Evolutionary conservation across 73 alveolate genomes (phyloP).

Genomic region (Uronychia binucleata): DNA sequence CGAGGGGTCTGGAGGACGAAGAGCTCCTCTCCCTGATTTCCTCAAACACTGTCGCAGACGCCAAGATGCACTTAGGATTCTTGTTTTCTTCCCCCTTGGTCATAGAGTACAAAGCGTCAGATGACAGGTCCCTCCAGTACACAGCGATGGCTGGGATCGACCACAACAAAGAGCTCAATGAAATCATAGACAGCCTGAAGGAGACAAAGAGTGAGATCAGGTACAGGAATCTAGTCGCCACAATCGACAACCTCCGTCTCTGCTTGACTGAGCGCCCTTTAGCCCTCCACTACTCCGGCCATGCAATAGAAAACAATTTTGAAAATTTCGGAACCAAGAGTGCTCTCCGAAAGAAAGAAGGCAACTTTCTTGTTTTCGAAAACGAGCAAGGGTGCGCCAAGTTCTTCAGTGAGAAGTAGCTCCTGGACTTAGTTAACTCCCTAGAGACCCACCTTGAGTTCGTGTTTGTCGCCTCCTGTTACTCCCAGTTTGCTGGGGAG

Average conservation of each 20-base stretch:
- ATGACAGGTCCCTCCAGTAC: not conserved
- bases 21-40: not conserved
- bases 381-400: conserved; percentile 62
- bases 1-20: not conserved
- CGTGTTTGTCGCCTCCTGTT: conserved; percentile 68
- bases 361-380: conserved; percentile 52
- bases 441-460: conserved; percentile 40
- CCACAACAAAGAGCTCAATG: conserved; percentile 50
- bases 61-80: conserved; percentile 19
- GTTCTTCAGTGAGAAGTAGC: conserved; percentile 42
- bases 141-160: conserved; percentile 16
- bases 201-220: conserved; percentile 26
- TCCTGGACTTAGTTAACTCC: conserved; percentile 36
- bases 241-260: conserved; percentile 36
- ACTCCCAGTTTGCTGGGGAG: conserved; percentile 67
- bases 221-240: conserved; percentile 55
- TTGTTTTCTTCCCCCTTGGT: conserved; percentile 26
- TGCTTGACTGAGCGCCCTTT: conserved; percentile 57
- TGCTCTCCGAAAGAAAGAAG: not conserved
- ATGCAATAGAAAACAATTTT: conserved; percentile 56
- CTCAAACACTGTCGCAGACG: conserved; percentile 1
- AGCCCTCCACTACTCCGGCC: conserved; percentile 71
- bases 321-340: conserved; percentile 22
- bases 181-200: conserved; percentile 16
- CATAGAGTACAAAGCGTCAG: not conserved